Percentiles rank a stretch among this genome's conserved stretches.
phyloP scores from a whole-genome alignment of 2,329 filamentous ascomycete species.

The Phymatotrichopsis omnivora region DNA sequence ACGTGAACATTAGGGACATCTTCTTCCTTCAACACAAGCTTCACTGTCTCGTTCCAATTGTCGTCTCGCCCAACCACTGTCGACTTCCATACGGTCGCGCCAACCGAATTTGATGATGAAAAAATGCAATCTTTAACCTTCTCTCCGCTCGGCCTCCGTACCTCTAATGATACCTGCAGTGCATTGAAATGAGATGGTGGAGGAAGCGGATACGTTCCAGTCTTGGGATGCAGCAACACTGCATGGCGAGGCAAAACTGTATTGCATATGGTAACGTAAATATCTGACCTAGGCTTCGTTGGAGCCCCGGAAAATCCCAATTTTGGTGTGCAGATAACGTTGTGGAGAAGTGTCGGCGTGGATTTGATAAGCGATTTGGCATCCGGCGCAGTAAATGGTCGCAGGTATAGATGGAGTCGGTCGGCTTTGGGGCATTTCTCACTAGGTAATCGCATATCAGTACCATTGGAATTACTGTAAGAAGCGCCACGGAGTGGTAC shows the following conservation, averaged over 20 bases:
- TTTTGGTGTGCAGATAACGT: conserved; percentile 69
- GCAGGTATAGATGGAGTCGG: conserved; percentile 67
- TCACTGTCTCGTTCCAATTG: conserved; percentile 78
- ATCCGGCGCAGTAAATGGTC: conserved; percentile 66
- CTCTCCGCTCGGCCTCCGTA: conserved; percentile 64
- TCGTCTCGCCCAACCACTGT: conserved; percentile 68
- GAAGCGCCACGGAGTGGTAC: conserved; percentile 8
- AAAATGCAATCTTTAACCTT: conserved; percentile 82
- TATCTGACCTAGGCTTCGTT: conserved; percentile 79
- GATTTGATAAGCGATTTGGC: conserved; percentile 71
- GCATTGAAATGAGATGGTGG: conserved; percentile 57
- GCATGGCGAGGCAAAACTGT: conserved; percentile 62
- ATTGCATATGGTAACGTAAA: conserved; percentile 78
- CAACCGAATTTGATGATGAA: conserved; percentile 68
- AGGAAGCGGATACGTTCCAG: conserved; percentile 66
- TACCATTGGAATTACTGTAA: conserved; percentile 8
- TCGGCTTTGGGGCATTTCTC: conserved; percentile 63
- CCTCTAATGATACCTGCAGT: conserved; percentile 79
- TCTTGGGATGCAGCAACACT: conserved; percentile 58
- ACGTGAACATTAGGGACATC: conserved; percentile 77
- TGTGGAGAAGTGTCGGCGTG: conserved; percentile 77
- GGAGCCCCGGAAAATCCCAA: conserved; percentile 92
- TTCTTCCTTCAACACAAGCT: conserved; percentile 64
- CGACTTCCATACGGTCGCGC: conserved; percentile 79
- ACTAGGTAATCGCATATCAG: conserved; percentile 25